A percentile compares a stretch with the other conserved stretches of the same genome.
These are phyloP conservation scores for Hypoxylon sp. DNA, from an alignment of 2,329 filamentous ascomycete species.

Conservation along the genomic window DNA sequence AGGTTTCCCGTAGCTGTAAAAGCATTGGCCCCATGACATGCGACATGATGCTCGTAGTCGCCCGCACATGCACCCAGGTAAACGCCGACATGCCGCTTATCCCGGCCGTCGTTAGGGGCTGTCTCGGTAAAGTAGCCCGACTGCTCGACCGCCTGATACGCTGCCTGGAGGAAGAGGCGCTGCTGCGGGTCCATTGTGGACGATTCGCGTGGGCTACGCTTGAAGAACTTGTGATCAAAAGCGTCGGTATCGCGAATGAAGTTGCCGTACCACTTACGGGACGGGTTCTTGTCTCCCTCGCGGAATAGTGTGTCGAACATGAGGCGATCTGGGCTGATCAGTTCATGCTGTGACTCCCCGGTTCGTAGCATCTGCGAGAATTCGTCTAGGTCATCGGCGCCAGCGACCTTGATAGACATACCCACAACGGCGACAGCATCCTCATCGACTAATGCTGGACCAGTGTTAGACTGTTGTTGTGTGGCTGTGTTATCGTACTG, in stretches of 20 bases:
- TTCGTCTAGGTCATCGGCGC: slow-evolving; percentile 55
- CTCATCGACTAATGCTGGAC: slow-evolving; percentile 14
- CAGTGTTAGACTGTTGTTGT: neutral
- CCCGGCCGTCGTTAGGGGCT: slow-evolving; percentile 8
- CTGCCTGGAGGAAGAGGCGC: slow-evolving; percentile 40
- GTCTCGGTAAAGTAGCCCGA: slow-evolving; percentile 49
- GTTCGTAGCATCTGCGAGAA: slow-evolving; percentile 53
- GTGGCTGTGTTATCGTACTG: neutral
- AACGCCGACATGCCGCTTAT: slow-evolving; percentile 53
- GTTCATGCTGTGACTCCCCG: slow-evolving; percentile 53
- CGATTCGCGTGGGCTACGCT: slow-evolving; percentile 47
- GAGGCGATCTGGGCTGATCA: slow-evolving; percentile 46
- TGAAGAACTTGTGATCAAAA: slow-evolving; percentile 52
- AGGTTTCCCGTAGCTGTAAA: slow-evolving; percentile 55
- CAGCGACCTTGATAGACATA: slow-evolving; percentile 55
- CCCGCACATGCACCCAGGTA: slow-evolving; percentile 56
- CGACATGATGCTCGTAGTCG: slow-evolving; percentile 61
- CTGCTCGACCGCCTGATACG: slow-evolving; percentile 42
- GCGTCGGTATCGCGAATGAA: slow-evolving; percentile 39
- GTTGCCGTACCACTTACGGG: slow-evolving; percentile 49
- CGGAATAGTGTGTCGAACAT: slow-evolving; percentile 46
- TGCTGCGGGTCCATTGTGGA: slow-evolving; percentile 50
- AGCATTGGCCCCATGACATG: slow-evolving; percentile 55
- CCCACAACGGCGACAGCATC: slow-evolving; percentile 57
- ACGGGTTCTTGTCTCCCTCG: slow-evolving; percentile 39